These are phyloP conservation scores for Tetrahymena malaccensis DNA, from an alignment of 73 alveolate genomes.

Conservation along the genomic window DNA sequence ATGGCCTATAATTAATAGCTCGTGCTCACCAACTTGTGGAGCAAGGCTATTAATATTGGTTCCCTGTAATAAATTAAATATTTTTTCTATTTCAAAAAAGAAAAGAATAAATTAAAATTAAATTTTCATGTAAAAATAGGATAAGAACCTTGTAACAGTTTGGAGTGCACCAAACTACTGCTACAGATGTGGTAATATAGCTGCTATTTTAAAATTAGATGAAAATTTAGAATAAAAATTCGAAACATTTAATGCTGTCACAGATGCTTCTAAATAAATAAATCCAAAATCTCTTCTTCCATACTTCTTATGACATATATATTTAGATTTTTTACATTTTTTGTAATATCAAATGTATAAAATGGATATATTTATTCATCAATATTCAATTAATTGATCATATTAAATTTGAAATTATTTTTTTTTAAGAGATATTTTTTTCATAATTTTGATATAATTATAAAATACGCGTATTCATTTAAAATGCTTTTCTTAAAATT, in stretches of 20 bases:
- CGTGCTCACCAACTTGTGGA: constrained; percentile 75
- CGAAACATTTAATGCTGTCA: constrained; percentile 54
- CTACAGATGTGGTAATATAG: constrained; percentile 93
- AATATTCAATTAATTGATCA: too few species aligned
- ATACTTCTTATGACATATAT: constrained; percentile 40
- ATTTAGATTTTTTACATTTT: too few species aligned
- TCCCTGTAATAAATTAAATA: constrained; percentile 59
- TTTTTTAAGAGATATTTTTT: too few species aligned
- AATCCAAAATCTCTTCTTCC: constrained; percentile 57
- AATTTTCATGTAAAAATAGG: constrained; percentile 47
- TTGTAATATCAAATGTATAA: too few species aligned
- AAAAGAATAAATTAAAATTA: constrained; percentile 68
- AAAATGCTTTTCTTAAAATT: too few species aligned
- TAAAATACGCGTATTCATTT: too few species aligned
- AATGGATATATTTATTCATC: too few species aligned
- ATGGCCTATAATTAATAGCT: constrained; percentile 64
- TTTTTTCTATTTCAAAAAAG: constrained; percentile 58
- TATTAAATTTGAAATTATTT: too few species aligned
- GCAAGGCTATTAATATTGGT: constrained; percentile 82
- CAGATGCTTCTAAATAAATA: constrained; percentile 50
- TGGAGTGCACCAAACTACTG: constrained; percentile 97
- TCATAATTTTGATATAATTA: too few species aligned
- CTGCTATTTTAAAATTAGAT: constrained; percentile 71
- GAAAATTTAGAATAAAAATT: constrained; percentile 60
- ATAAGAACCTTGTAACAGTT: constrained; percentile 81